Evolutionary conservation across 768 basidiomycete genomes (phyloP).

Genomic region (Lactifluus piperatus): DNA sequence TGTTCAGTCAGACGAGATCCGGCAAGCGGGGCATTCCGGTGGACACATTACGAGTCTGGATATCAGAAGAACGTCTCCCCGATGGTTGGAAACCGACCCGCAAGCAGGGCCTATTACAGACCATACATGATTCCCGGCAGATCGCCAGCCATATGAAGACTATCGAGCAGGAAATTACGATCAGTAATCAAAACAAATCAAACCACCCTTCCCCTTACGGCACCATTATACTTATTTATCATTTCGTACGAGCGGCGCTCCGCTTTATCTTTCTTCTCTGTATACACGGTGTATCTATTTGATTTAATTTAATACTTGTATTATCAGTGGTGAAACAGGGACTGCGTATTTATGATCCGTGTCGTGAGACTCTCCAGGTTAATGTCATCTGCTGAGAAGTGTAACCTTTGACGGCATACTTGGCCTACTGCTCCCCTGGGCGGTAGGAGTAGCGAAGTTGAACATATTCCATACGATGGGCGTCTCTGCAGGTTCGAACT

Average conservation of each 20-base stretch:
- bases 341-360: too few relatives aligned
- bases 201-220: neutral
- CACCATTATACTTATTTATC: too few relatives aligned
- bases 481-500: conserved; percentile 22
- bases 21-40: neutral
- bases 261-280: neutral
- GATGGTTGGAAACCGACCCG: conserved; percentile 37
- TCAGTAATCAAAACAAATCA: neutral
- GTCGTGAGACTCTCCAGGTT: neutral
- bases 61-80: conserved; percentile 50
- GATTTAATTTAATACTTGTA: neutral
- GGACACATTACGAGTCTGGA: conserved; percentile 33
- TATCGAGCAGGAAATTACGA: neutral
- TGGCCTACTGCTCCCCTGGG: conserved; percentile 19
- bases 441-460: conserved; percentile 25
- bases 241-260: neutral
- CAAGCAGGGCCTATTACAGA: conserved; percentile 8
- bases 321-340: too few relatives aligned
- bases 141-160: neutral
- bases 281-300: neutral
- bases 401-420: conserved; percentile 24
- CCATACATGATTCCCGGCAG: neutral
- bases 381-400: neutral
- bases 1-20: conserved; percentile 20
- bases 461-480: conserved; percentile 27